Conservation (phyloP, 2,329 filamentous ascomycete genomes). For the Hymenoscyphus scutula region DNA sequence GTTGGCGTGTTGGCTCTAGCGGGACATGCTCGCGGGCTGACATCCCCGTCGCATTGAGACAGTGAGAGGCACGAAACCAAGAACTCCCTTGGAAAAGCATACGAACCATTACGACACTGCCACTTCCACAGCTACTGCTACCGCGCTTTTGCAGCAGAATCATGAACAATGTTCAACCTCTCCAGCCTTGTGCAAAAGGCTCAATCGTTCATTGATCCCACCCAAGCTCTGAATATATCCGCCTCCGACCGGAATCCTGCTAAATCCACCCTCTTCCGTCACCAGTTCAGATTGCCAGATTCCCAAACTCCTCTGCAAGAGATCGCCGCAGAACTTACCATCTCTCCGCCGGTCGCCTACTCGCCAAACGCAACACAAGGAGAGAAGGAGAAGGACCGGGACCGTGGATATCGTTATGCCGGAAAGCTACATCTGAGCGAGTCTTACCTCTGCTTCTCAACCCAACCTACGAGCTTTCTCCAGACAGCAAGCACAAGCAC, state of each 20-base stretch:
- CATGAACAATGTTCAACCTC: slow-evolving; percentile 58
- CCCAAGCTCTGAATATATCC: slow-evolving; percentile 70
- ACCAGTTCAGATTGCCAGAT: slow-evolving; percentile 91
- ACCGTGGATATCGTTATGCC: slow-evolving; percentile 81
- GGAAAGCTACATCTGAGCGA: slow-evolving; percentile 94
- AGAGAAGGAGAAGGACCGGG: slow-evolving; percentile 63
- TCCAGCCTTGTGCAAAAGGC: slow-evolving; percentile 91
- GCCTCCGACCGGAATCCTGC: slow-evolving; percentile 78
- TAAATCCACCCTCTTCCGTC: slow-evolving; percentile 89
- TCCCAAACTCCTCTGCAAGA: slow-evolving; percentile 92
- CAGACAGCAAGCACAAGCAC: slow-evolving; percentile 75
- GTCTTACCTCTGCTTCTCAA: slow-evolving; percentile 94
- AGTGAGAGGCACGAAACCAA: neutral
- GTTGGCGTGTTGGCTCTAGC: neutral
- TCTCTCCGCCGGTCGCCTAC: slow-evolving; percentile 57
- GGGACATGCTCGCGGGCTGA: neutral
- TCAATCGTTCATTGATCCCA: slow-evolving; percentile 90
- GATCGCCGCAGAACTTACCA: slow-evolving; percentile 92
- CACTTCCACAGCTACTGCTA: neutral
- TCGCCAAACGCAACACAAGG: slow-evolving; percentile 61
- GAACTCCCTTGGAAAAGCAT: neutral
- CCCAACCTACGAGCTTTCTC: slow-evolving; percentile 83
- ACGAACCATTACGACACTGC: neutral
- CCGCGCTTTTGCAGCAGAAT: slow-evolving; percentile 11
- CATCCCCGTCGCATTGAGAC: slow-evolving; percentile 4